phyloP scores from a whole-genome alignment of 2,329 filamentous ascomycete genomes.

The Cladophialophora exuberans region DNA sequence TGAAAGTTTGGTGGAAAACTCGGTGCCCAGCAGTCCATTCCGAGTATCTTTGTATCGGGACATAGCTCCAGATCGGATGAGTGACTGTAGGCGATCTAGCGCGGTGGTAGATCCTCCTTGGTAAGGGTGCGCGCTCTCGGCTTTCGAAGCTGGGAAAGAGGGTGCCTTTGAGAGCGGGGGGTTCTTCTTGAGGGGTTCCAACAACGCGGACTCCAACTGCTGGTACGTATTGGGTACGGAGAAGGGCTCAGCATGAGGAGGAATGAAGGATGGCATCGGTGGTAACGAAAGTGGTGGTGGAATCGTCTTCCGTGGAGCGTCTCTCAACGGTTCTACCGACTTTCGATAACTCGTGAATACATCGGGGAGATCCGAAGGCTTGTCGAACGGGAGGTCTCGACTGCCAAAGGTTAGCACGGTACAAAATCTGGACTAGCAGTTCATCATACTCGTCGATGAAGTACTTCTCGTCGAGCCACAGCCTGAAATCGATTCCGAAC shows the following conservation, averaged over 20 bases:
- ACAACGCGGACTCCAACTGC: slow-evolving; percentile 57
- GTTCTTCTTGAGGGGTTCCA: slow-evolving; percentile 59
- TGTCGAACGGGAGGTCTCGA: slow-evolving; percentile 65
- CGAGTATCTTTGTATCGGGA: slow-evolving; percentile 69
- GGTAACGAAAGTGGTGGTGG: slow-evolving; percentile 62
- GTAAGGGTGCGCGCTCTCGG: slow-evolving; percentile 67
- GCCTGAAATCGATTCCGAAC: slow-evolving; percentile 61
- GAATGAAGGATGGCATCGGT: slow-evolving; percentile 58
- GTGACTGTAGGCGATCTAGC: slow-evolving; percentile 60
- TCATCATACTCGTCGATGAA: slow-evolving; percentile 73
- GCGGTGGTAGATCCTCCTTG: slow-evolving; percentile 67
- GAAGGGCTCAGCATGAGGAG: slow-evolving; percentile 66
- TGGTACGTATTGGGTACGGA: slow-evolving; percentile 60
- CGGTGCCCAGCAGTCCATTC: slow-evolving; percentile 70
- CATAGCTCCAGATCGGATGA: slow-evolving; percentile 65
- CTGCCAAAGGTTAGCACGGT: slow-evolving; percentile 46
- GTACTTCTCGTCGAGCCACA: slow-evolving; percentile 77
- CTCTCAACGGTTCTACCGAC: slow-evolving; percentile 69
- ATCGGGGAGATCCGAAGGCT: slow-evolving; percentile 67
- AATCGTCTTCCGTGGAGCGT: slow-evolving; percentile 62
- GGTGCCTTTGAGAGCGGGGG: slow-evolving; percentile 56
- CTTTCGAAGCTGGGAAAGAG: slow-evolving; percentile 52
- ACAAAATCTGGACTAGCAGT: neutral
- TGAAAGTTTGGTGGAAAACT: slow-evolving; percentile 77
- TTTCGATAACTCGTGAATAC: slow-evolving; percentile 78